Percentiles rank a stretch among this genome's conserved stretches.
Conservation (phyloP, 768 basidiomycete genomes). For the Lactarius quietus region DNA sequence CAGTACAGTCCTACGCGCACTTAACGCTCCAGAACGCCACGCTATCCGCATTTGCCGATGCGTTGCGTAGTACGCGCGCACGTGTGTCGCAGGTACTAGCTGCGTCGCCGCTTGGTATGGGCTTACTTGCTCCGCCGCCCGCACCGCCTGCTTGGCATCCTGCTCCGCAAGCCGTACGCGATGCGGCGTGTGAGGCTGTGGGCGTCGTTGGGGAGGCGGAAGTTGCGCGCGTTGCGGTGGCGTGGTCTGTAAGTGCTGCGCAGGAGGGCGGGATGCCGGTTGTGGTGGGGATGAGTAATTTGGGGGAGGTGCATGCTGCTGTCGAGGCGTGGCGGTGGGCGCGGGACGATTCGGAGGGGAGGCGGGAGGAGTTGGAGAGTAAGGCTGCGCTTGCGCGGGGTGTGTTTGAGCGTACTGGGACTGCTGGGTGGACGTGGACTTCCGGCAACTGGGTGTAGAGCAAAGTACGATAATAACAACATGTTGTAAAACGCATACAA, state of each 20-base stretch:
- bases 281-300: conserved; percentile 69
- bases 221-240: conserved; percentile 66
- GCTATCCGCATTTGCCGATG: conserved; percentile 50
- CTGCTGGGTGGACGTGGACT: conserved; percentile 46
- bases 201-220: conserved; percentile 38
- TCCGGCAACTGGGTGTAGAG: conserved; percentile 13
- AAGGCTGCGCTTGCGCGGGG: conserved; percentile 44
- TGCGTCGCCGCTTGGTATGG: conserved; percentile 86
- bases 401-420: conserved; percentile 48
- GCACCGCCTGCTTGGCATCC: conserved; percentile 72
- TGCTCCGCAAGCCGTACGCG: conserved; percentile 49
- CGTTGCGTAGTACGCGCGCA: conserved; percentile 56
- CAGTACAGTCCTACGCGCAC: conserved; percentile 79
- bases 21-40: conserved; percentile 70
- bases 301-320: conserved; percentile 70
- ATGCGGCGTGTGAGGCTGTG: conserved; percentile 41
- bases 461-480: neutral
- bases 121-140: conserved; percentile 51
- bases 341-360: conserved; percentile 39
- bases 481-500: neutral
- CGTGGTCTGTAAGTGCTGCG: conserved; percentile 57
- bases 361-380: conserved; percentile 37
- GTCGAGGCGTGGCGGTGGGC: conserved; percentile 65
- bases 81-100: conserved; percentile 63
- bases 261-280: conserved; percentile 45